Percentiles rank a stretch among this genome's conserved stretches.
phyloP scores from a whole-genome alignment of 1,139 yeast species.

The Sugiyamaella neomexicana region DNA sequence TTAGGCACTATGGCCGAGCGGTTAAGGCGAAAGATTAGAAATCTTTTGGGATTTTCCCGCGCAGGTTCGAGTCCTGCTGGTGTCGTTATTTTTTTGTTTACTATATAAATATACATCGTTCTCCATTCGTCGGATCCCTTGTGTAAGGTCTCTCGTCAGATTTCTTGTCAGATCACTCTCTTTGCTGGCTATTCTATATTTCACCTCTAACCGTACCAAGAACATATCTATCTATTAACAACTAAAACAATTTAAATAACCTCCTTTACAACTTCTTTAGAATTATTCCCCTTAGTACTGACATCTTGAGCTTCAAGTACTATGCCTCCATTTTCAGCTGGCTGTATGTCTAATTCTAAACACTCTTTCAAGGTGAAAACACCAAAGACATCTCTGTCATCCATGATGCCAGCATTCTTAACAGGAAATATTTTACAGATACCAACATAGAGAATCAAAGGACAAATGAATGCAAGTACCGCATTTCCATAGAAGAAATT shows the following conservation, averaged over 20 bases:
- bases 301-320: neutral
- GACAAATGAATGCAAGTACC: slow-evolving; percentile 21
- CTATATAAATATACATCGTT: neutral
- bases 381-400: slow-evolving; percentile 20
- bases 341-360: neutral
- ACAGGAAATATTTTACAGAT: slow-evolving; percentile 20
- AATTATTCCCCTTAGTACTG: neutral
- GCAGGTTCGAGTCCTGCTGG: slow-evolving; percentile 91
- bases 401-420: slow-evolving; percentile 14
- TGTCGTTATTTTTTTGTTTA: slow-evolving; percentile 18
- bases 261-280: neutral
- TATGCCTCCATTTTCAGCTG: neutral
- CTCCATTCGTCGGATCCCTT: neutral
- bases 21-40: slow-evolving; percentile 84
- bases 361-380: slow-evolving; percentile 15
- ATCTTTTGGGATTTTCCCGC: slow-evolving; percentile 83
- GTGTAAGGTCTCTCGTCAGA: no score
- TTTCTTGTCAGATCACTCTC: no score
- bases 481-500: slow-evolving; percentile 22
- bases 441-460: slow-evolving; percentile 19
- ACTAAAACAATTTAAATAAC: neutral
- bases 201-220: neutral
- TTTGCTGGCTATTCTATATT: neutral
- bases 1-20: slow-evolving; percentile 72
- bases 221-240: neutral